These are phyloP conservation scores for Amanita thiersii DNA, from an alignment of 768 basidiomycete species.

Conservation along the genomic window DNA sequence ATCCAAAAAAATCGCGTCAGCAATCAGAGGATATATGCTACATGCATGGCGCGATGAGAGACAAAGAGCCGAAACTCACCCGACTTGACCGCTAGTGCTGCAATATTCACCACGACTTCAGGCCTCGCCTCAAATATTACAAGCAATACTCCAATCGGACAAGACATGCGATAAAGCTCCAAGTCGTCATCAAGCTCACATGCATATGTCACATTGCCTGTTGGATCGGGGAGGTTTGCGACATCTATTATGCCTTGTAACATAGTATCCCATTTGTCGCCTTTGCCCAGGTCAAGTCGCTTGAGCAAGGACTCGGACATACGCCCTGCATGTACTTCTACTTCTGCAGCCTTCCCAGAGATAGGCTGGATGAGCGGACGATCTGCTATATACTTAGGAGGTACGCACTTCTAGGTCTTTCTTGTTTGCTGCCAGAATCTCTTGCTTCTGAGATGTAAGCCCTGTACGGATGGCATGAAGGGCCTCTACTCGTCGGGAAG, in stretches of 20 bases:
- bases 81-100: conserved; percentile 92
- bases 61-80: conserved; percentile 38
- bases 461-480: conserved; percentile 61
- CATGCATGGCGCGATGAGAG: not conserved
- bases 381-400: not conserved
- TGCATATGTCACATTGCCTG: conserved; percentile 80
- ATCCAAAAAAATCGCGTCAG: conserved; percentile 6
- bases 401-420: conserved; percentile 65
- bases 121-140: conserved; percentile 97
- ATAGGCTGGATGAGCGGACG: not conserved
- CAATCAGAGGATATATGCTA: not conserved
- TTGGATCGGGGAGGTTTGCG: conserved; percentile 78
- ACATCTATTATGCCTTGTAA: conserved; percentile 86
- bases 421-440: conserved; percentile 74
- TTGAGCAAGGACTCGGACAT: conserved; percentile 82
- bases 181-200: conserved; percentile 81
- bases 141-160: conserved; percentile 92
- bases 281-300: conserved; percentile 68
- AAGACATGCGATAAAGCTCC: conserved; percentile 89
- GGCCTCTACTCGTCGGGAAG: conserved; percentile 62
- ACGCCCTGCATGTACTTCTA: conserved; percentile 72
- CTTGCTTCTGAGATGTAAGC: conserved; percentile 54
- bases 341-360: conserved; percentile 56
- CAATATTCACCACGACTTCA: conserved; percentile 97
- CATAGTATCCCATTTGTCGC: conserved; percentile 94